phyloP scores from a whole-genome alignment of 441 rosid genomes.

The Populus tomentosa region DNA sequence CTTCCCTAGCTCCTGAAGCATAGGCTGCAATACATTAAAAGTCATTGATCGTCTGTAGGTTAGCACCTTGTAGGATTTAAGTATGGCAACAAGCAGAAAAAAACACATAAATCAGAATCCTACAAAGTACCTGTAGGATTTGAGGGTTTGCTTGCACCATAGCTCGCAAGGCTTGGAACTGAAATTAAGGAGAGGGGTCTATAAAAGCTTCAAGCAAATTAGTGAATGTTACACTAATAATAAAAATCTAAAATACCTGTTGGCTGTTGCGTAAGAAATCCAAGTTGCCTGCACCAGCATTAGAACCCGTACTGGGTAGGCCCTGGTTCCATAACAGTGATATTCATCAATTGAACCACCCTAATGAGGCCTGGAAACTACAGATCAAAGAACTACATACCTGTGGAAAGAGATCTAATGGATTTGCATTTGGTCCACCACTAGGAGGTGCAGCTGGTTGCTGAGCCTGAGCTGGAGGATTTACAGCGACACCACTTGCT shows the following conservation, averaged over 20 bases:
- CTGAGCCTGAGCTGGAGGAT: constrained; percentile 41
- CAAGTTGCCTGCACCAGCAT: constrained; percentile 56
- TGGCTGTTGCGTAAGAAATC: constrained; percentile 80
- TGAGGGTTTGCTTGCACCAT: constrained; percentile 93
- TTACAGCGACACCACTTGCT: constrained; percentile 43
- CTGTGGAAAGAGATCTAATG: constrained; percentile 81
- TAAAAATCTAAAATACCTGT: constrained; percentile 42
- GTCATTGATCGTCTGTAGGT: not conserved
- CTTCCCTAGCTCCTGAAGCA: constrained; percentile 89
- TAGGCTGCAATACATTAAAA: constrained; percentile 41
- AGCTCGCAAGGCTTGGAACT: constrained; percentile 84
- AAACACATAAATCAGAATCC: not conserved
- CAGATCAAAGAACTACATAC: constrained; percentile 22
- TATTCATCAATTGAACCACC: not conserved
- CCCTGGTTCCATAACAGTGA: constrained; percentile 41
- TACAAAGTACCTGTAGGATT: constrained; percentile 59
- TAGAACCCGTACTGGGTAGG: constrained; percentile 57
- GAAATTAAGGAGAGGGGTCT: not conserved
- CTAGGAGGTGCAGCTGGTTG: constrained; percentile 40
- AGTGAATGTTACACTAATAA: not conserved
- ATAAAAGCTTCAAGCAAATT: not conserved
- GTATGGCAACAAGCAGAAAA: not conserved
- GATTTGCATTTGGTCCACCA: constrained; percentile 72
- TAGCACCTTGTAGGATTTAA: not conserved
- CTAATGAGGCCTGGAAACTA: not conserved